Evolutionary conservation across 1,284 basidiomycete genomes (phyloP).

Genomic region (Leccinum fuscescens): DNA sequence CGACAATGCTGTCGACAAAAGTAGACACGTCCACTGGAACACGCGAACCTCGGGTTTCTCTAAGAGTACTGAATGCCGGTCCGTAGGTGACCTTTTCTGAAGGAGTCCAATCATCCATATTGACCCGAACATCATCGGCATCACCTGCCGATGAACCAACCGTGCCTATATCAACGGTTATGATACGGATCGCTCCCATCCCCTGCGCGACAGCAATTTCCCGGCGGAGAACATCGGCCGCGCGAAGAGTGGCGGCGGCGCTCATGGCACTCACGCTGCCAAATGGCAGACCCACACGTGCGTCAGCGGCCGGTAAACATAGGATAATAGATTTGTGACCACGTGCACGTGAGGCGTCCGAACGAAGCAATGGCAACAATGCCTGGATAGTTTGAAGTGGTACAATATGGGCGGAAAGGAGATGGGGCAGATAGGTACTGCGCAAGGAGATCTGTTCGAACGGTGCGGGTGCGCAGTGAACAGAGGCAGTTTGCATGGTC

Average conservation of each 20-base stretch:
- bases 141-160: conserved; percentile 18
- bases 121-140: not conserved
- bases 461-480: conserved; percentile 49
- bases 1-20: conserved; percentile 57
- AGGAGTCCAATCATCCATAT: conserved; percentile 65
- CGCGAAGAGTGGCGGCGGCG: conserved; percentile 66
- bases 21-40: conserved; percentile 53
- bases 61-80: conserved; percentile 56
- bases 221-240: conserved; percentile 65
- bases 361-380: conserved; percentile 70
- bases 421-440: conserved; percentile 62
- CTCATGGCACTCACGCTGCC: conserved; percentile 62
- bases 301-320: conserved; percentile 67
- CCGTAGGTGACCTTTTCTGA: conserved; percentile 71
- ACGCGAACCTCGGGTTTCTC: conserved; percentile 43
- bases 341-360: conserved; percentile 49
- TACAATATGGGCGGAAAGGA: conserved; percentile 68
- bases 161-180: conserved; percentile 47
- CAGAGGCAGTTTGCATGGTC: conserved; percentile 43
- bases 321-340: conserved; percentile 65
- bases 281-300: conserved; percentile 70
- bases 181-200: conserved; percentile 63
- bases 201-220: conserved; percentile 58
- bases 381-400: conserved; percentile 74
- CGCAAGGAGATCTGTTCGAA: conserved; percentile 69